Conservation (phyloP, 208 protist species). For the Crithidia sp. region DNA sequence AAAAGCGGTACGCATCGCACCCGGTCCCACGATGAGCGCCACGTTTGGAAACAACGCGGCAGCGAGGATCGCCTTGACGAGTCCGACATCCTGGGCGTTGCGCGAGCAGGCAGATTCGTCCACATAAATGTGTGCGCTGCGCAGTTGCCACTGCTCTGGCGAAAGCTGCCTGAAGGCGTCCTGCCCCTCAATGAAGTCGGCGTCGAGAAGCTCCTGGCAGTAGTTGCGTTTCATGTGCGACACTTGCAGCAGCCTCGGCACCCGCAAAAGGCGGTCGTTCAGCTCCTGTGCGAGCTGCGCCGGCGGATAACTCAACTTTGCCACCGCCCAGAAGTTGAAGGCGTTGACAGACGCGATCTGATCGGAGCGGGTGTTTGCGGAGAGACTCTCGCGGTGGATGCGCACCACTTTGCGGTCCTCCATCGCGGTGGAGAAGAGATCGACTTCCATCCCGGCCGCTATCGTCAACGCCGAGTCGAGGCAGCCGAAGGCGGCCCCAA, state of each 20-base stretch:
- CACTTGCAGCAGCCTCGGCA: slow-evolving; percentile 56
- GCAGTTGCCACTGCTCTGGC: background rate
- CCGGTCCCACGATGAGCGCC: slow-evolving; percentile 51
- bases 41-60: slow-evolving; percentile 72
- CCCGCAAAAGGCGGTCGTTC: slow-evolving; percentile 64
- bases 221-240: slow-evolving; percentile 82
- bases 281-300: slow-evolving; percentile 47
- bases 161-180: background rate
- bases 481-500: slow-evolving; percentile 90
- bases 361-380: slow-evolving; percentile 80
- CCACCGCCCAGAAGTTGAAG: slow-evolving; percentile 89
- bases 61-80: slow-evolving; percentile 75
- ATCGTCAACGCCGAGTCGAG: slow-evolving; percentile 95
- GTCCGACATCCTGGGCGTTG: slow-evolving; percentile 59
- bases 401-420: slow-evolving; percentile 62
- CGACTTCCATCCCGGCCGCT: slow-evolving; percentile 67
- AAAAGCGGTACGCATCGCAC: slow-evolving; percentile 58
- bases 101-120: slow-evolving; percentile 64
- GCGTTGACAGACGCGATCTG: slow-evolving; percentile 85
- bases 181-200: slow-evolving; percentile 46
- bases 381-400: slow-evolving; percentile 79
- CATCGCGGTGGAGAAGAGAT: slow-evolving; percentile 66
- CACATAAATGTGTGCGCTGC: slow-evolving; percentile 47
- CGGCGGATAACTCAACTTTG: slow-evolving; percentile 43
- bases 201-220: slow-evolving; percentile 57